Evolutionary conservation across 495 filamentous ascomycete species (phyloP).

Genomic region (Hypoxylon fragiforme): DNA sequence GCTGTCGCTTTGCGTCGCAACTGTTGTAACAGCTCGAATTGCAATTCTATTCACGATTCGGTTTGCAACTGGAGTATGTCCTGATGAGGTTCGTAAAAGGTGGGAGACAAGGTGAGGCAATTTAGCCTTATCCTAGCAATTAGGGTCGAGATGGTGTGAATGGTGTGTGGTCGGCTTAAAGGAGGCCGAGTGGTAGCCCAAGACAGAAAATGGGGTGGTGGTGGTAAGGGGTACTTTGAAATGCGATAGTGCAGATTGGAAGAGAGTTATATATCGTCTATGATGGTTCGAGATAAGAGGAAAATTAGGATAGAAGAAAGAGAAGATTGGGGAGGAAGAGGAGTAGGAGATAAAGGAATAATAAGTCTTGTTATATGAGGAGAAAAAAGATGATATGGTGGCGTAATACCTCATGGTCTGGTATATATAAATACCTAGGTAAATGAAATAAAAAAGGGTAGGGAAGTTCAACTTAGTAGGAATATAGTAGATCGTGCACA

Average conservation of each 20-base stretch:
- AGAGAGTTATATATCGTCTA: constrained; percentile 6
- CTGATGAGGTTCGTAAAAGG: constrained; percentile 5
- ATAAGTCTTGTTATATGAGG: constrained; percentile 1
- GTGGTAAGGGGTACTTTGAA: constrained; percentile 12
- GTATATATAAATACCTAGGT: too few relatives aligned
- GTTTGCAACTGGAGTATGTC: not conserved
- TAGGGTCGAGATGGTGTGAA: constrained; percentile 11
- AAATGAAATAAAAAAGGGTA: constrained; percentile 15
- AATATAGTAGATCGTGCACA: constrained; percentile 26
- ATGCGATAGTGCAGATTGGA: constrained; percentile 15
- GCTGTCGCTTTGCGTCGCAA: constrained; percentile 10
- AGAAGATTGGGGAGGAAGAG: constrained; percentile 23
- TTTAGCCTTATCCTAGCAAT: constrained; percentile 37
- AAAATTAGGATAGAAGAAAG: constrained; percentile 9
- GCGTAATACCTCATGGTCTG: too few relatives aligned
- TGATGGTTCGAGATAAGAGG: constrained; percentile 15
- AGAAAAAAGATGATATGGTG: constrained; percentile 21
- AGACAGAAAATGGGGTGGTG: constrained; percentile 5
- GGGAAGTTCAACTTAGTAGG: too few relatives aligned
- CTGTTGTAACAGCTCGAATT: not conserved
- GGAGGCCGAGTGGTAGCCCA: constrained; percentile 14
- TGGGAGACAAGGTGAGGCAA: constrained; percentile 26
- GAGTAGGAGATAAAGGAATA: constrained; percentile 11
- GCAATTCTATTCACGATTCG: not conserved
- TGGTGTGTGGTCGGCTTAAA: constrained; percentile 24